phyloP scores from a whole-genome alignment of 192 early-diverging fungal genomes.

The Podila horticola region DNA sequence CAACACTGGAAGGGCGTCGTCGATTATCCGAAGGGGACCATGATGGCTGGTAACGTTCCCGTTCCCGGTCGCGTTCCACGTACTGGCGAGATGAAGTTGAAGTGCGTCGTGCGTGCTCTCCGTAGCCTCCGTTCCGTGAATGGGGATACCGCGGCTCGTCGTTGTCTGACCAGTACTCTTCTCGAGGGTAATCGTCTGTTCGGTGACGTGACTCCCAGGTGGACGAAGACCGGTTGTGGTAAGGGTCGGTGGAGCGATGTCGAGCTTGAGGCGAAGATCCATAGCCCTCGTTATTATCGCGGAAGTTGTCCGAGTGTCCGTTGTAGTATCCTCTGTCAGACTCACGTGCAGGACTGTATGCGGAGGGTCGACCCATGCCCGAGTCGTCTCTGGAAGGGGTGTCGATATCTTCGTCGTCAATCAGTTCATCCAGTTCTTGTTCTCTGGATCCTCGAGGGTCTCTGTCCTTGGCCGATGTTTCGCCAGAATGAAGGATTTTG shows the following conservation, averaged over 20 bases:
- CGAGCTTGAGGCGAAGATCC: too few relatives aligned
- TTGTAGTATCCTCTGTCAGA: too few relatives aligned
- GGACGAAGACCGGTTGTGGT: too few relatives aligned
- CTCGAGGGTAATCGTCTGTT: neutral
- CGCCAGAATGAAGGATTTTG: slow-evolving; percentile 36
- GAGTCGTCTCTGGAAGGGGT: neutral
- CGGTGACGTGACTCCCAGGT: too few relatives aligned
- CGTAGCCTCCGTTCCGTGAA: neutral
- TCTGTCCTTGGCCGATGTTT: slow-evolving; percentile 23
- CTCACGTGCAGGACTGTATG: neutral
- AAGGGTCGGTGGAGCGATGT: too few relatives aligned
- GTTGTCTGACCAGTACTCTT: neutral
- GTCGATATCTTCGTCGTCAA: slow-evolving; percentile 30
- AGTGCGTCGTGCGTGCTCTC: neutral
- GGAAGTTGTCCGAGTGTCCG: too few relatives aligned
- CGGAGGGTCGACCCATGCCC: neutral
- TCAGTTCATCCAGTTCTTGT: slow-evolving; percentile 35
- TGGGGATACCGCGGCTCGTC: neutral
- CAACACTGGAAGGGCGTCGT: slow-evolving; percentile 4
- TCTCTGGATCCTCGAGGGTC: slow-evolving; percentile 9
- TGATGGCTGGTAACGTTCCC: neutral
- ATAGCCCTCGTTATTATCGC: too few relatives aligned
- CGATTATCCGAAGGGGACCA: neutral
- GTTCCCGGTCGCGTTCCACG: neutral
- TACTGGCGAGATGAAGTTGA: neutral